These are phyloP conservation scores for Saksenaea oblongispora DNA, from an alignment of 371 early-diverging fungal genomes.

Conservation along the genomic window DNA sequence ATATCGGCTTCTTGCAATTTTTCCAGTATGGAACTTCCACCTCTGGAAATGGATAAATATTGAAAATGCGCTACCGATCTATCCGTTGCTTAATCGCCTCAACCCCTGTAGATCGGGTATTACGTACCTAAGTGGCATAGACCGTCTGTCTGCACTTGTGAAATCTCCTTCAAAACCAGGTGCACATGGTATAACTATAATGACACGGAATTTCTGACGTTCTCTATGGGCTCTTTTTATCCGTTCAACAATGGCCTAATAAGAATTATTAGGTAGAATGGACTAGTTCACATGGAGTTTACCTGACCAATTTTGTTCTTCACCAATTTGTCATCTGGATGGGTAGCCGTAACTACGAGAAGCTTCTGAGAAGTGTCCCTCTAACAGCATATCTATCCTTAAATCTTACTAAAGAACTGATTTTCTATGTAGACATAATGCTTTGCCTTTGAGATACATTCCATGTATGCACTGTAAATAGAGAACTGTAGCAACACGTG, in stretches of 20 bases:
- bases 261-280: constrained; percentile 27
- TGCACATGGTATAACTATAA: constrained; percentile 86
- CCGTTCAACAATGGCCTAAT: constrained; percentile 73
- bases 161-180: constrained; percentile 91
- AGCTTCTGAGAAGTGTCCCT: neutral
- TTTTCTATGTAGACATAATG: constrained; percentile 96
- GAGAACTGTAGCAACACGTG: constrained; percentile 51
- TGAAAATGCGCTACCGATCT: constrained; percentile 75
- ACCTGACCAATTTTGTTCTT: constrained; percentile 51
- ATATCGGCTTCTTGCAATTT: constrained; percentile 65
- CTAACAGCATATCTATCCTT: neutral
- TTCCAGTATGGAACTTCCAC: constrained; percentile 70
- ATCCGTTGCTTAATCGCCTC: constrained; percentile 16
- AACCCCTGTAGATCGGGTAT: neutral
- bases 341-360: constrained; percentile 44
- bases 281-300: constrained; percentile 36
- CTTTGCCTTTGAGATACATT: constrained; percentile 74
- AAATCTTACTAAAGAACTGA: constrained; percentile 87
- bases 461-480: constrained; percentile 84
- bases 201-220: constrained; percentile 72
- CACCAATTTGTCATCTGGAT: constrained; percentile 36
- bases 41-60: constrained; percentile 78
- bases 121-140: constrained; percentile 41
- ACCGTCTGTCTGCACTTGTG: constrained; percentile 45
- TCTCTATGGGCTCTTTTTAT: constrained; percentile 76